Conservation (phyloP, 2,329 filamentous ascomycete species). For the Sporothrix brunneoviolacea region DNA sequence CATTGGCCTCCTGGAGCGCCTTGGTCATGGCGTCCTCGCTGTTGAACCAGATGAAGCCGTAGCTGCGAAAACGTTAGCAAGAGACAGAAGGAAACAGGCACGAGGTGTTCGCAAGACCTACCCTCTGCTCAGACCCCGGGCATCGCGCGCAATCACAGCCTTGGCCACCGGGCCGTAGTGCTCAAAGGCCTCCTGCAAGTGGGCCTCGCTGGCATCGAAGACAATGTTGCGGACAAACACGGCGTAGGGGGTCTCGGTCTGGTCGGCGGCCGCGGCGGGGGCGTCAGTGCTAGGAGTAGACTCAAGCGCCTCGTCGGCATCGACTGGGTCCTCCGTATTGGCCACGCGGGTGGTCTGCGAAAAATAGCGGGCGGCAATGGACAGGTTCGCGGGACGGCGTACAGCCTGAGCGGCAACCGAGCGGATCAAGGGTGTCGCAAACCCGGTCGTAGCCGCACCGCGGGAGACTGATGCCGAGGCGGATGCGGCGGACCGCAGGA, state of each 20-base stretch:
- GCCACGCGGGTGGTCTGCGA: constrained; percentile 23
- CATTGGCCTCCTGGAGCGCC: constrained; percentile 26
- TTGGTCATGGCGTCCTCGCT: constrained; percentile 18
- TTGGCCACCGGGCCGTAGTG: constrained; percentile 26
- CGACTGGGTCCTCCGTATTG: constrained; percentile 14
- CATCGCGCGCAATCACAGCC: constrained; percentile 25
- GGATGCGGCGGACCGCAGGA: constrained; percentile 26
- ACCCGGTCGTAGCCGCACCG: constrained; percentile 23
- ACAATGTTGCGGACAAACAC: constrained; percentile 31
- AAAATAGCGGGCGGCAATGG: constrained; percentile 24
- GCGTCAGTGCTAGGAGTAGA: neutral
- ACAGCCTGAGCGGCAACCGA: constrained; percentile 21
- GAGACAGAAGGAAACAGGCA: neutral
- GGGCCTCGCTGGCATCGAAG: constrained; percentile 30
- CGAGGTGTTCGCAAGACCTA: constrained; percentile 18
- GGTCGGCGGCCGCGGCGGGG: neutral
- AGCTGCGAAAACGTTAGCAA: constrained; percentile 19
- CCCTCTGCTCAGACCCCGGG: constrained; percentile 31
- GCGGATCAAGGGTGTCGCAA: constrained; percentile 18
- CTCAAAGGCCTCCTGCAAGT: constrained; percentile 27
- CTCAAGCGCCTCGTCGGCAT: neutral
- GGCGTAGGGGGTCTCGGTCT: constrained; percentile 18
- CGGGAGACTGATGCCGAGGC: constrained; percentile 22
- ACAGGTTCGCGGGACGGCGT: constrained; percentile 11
- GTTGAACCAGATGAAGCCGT: constrained; percentile 28